Percentiles rank a stretch among this genome's conserved stretches.
Evolutionary conservation across 2,329 filamentous ascomycete species (phyloP).

Genomic region (Coniella lustricola): DNA sequence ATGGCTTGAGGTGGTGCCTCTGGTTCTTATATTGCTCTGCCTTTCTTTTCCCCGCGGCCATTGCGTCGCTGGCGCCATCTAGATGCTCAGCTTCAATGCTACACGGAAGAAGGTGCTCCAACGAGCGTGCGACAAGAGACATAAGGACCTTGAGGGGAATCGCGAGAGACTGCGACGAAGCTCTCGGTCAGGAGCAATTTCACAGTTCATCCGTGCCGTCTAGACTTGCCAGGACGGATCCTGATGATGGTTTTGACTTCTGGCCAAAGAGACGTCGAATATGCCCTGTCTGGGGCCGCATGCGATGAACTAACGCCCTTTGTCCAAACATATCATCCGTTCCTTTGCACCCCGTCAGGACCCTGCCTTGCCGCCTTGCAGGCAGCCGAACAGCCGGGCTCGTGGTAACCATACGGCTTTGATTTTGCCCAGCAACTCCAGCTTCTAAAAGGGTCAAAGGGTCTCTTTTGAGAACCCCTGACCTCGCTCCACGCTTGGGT

Average conservation of each 20-base stretch:
- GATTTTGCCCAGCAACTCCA: slow-evolving; percentile 1
- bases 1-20: no score
- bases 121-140: no score
- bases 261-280: not conserved
- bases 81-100: no score
- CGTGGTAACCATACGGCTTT: not conserved
- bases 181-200: no score
- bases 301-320: not conserved
- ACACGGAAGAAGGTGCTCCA: no score
- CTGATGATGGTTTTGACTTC: not conserved
- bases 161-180: no score
- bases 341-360: not conserved
- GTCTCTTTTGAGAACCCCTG: not conserved
- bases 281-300: not conserved
- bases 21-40: no score
- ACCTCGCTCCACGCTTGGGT: not conserved
- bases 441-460: not conserved
- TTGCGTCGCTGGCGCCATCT: no score
- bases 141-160: no score
- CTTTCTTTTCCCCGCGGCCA: no score
- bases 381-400: not conserved
- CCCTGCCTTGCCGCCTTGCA: not conserved
- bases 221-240: no score
- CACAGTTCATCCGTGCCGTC: not conserved
- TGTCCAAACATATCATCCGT: not conserved